Percentiles rank a stretch among this genome's conserved stretches.
These are phyloP conservation scores for Penicillium desertorum DNA, from an alignment of 495 filamentous ascomycete genomes.

Conservation along the genomic window DNA sequence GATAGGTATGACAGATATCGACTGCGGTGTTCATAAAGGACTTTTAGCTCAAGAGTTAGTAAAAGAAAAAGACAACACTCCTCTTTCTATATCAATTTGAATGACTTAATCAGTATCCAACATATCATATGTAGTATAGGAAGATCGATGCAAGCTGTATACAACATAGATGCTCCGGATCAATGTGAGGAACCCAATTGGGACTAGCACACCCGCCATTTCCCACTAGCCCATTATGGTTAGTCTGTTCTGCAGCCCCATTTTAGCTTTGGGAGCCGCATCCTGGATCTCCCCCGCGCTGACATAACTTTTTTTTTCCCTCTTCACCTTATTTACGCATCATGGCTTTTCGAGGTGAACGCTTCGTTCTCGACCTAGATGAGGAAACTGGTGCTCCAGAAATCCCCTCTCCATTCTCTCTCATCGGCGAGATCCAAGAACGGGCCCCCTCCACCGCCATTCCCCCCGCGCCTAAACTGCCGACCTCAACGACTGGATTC, in stretches of 20 bases:
- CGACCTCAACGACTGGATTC: constrained; percentile 67
- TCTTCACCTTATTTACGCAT: constrained; percentile 15
- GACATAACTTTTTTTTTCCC: constrained; percentile 31
- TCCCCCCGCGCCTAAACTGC: constrained; percentile 60
- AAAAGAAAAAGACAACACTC: too few relatives aligned
- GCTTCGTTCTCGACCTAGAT: constrained; percentile 57
- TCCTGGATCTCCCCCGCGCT: constrained; percentile 28
- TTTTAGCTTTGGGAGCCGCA: constrained; percentile 49
- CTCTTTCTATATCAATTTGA: neutral
- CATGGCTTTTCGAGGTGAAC: constrained; percentile 61
- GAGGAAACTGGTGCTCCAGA: constrained; percentile 36
- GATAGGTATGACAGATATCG: neutral
- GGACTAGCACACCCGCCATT: constrained; percentile 23
- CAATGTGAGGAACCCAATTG: constrained; percentile 22
- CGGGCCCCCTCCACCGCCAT: constrained; percentile 52
- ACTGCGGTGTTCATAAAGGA: neutral
- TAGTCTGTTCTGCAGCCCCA: constrained; percentile 23
- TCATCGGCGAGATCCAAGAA: constrained; percentile 80
- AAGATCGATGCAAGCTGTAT: neutral
- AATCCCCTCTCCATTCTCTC: constrained; percentile 35
- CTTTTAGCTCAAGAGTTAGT: neutral
- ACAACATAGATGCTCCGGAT: constrained; percentile 3
- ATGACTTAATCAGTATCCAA: neutral
- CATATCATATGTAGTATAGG: neutral
- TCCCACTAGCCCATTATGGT: constrained; percentile 16